Evolutionary conservation across 306 rosid species (phyloP), one percentile per base, ranked within the genome.

Genomic region (Carpinus fangiana): DNA sequence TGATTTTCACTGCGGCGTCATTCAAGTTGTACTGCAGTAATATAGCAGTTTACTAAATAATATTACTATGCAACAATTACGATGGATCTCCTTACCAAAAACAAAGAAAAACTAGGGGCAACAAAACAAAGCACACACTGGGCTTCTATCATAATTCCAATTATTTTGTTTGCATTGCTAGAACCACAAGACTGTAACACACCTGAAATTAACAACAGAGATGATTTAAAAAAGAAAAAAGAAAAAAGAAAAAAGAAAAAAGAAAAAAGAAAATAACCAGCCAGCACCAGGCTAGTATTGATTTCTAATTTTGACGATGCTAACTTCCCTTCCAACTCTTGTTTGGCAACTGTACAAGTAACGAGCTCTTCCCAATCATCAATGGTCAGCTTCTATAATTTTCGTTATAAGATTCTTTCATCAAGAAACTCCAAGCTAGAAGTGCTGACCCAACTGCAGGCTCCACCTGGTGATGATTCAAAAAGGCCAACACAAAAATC

Each of bases 371-470:
- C 6, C 14, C 3, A 55, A 17, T n/a, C 20, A 55, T 20, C 26
- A 41, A 41, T 41, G 45, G 11, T 55, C 26, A 55, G 26, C 60
- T 18, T 55, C 60, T n/a, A n/a, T 55, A n/a, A n/a, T 18, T 23
- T 55, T 55, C 60, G 7, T 55, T 55, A 17, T n/a, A 20, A n/a
- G 83, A 81, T 75, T 90, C 92, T 73, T 90, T 89, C 89, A 89
- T 82, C 73, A 79, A 82, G 83, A 89, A 94, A 80, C 87, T 94
- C 96, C 97, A 90, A 48, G 96, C 98, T 56, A 94, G 78, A 87
- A 93, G 88, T 1, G 97, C 98, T 31, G 98, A 97, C 3, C 98
- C 98, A 45, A 92, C 88, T 9, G 98, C 98, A 76, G 98, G 97
- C 80, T 90, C 98, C 70, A 92, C 96, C 98, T 92, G 89, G 45